These are phyloP conservation scores for Cornus controversa DNA, from an alignment of 148 eudicot species.

Conservation along the genomic window DNA sequence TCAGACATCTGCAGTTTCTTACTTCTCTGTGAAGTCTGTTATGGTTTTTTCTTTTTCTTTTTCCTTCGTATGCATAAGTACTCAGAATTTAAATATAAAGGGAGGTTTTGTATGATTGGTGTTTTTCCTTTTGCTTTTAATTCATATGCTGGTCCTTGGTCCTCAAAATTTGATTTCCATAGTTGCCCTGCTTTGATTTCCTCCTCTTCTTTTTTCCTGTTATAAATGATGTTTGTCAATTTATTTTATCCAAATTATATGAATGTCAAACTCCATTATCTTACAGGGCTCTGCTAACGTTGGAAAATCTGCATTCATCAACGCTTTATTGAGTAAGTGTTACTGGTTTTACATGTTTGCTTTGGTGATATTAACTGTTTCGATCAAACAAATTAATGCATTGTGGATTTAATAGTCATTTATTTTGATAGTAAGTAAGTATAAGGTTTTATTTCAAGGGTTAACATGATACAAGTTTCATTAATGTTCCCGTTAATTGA, in stretches of 20 bases:
- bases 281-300: constrained; percentile 93
- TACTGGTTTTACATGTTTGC: constrained; percentile 10
- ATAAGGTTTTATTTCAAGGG: background rate
- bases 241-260: background rate
- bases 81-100: background rate
- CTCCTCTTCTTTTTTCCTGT: too few species aligned
- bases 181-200: too few species aligned
- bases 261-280: constrained; percentile 15
- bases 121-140: background rate
- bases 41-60: background rate
- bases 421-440: background rate
- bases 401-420: constrained; percentile 3
- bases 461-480: background rate
- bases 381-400: background rate
- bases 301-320: constrained; percentile 97
- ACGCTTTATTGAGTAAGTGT: constrained; percentile 77
- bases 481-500: background rate
- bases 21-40: background rate
- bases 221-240: background rate
- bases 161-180: background rate
- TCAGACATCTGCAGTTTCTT: background rate
- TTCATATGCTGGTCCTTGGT: constrained; percentile 7
- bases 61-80: background rate
- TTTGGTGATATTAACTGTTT: background rate
- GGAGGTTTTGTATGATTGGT: background rate